A percentile compares a stretch with the other conserved stretches of the same genome.
Conservation (phyloP, 495 filamentous ascomycete species). For the Penicillium riverlandense region DNA sequence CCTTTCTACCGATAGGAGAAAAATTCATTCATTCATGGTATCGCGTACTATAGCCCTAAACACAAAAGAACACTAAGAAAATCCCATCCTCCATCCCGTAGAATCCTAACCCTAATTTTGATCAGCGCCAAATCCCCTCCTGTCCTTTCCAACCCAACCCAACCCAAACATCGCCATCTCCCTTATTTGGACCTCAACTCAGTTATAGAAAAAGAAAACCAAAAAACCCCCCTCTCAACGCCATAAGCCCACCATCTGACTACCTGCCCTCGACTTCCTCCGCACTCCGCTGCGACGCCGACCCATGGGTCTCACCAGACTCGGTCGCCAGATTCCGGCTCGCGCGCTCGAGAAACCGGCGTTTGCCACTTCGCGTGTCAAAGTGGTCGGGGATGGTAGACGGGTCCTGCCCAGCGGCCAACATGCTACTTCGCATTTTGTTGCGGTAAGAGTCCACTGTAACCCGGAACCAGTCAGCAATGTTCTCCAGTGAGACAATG, state of each 20-base stretch:
- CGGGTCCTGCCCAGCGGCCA: conserved; percentile 65
- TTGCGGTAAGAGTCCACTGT: conserved; percentile 91
- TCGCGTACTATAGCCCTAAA: too few species aligned
- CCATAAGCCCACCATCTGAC: too few species aligned
- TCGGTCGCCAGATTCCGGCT: conserved; percentile 10
- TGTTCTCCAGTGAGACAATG: conserved; percentile 1
- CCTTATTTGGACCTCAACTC: not conserved
- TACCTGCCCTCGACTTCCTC: conserved; percentile 35
- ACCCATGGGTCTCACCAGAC: not conserved
- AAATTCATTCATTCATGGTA: too few species aligned
- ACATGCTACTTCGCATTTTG: conserved; percentile 79
- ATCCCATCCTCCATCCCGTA: too few species aligned
- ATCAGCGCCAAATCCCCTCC: too few species aligned
- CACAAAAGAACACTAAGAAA: too few species aligned
- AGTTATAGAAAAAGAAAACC: not conserved
- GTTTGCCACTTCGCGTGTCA: conserved; percentile 83
- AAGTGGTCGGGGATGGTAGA: conserved; percentile 70
- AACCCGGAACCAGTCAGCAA: not conserved
- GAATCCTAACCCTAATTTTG: too few species aligned
- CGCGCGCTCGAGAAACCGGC: conserved; percentile 65
- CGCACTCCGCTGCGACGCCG: conserved; percentile 26
- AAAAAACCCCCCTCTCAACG: not conserved
- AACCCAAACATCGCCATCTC: too few species aligned
- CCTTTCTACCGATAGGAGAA: too few species aligned
- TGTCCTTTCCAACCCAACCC: too few species aligned